Percentiles rank a stretch among this genome's conserved stretches.
Evolutionary conservation across 495 filamentous ascomycete species (phyloP).

Genomic region (Penicillium bialowiezense): DNA sequence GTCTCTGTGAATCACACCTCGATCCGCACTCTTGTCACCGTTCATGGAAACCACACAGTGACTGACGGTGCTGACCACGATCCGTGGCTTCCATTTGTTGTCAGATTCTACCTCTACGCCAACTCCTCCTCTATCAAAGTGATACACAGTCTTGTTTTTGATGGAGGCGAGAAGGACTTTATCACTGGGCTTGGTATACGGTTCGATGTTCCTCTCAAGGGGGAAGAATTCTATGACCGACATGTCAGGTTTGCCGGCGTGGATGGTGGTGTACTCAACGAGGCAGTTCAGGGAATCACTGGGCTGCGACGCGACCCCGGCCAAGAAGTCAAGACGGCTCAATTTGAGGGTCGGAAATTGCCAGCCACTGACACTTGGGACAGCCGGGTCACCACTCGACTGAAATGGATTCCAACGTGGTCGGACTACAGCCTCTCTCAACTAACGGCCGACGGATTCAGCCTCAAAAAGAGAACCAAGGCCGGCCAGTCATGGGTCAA

Average conservation of each 20-base stretch:
- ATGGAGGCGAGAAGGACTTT: slow-evolving; percentile 33
- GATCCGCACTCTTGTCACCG: slow-evolving; percentile 35
- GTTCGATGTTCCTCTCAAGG: slow-evolving; percentile 36
- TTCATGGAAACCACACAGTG: slow-evolving; percentile 21
- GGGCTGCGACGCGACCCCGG: slow-evolving; percentile 41
- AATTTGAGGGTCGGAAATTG: slow-evolving; percentile 30
- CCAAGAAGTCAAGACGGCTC: slow-evolving; percentile 26
- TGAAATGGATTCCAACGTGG: slow-evolving; percentile 48
- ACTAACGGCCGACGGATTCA: slow-evolving; percentile 49
- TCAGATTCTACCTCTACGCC: slow-evolving; percentile 45
- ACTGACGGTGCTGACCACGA: slow-evolving; percentile 10
- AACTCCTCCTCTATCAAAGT: slow-evolving; percentile 35
- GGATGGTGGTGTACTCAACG: slow-evolving; percentile 34
- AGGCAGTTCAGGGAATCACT: slow-evolving; percentile 42
- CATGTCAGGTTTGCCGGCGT: slow-evolving; percentile 38
- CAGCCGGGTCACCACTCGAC: slow-evolving; percentile 26
- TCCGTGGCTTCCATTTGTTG: slow-evolving; percentile 37
- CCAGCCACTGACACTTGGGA: slow-evolving; percentile 35
- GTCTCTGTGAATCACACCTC: slow-evolving; percentile 19
- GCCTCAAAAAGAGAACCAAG: slow-evolving; percentile 48
- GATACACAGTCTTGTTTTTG: slow-evolving; percentile 38
- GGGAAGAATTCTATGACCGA: slow-evolving; percentile 37
- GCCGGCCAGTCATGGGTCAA: slow-evolving; percentile 48
- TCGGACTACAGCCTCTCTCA: slow-evolving; percentile 45
- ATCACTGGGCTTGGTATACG: slow-evolving; percentile 37